Percentiles rank a stretch among this genome's conserved stretches.
Evolutionary conservation across 2,329 filamentous ascomycete species (phyloP).

Genomic region (Fusarium longipes): DNA sequence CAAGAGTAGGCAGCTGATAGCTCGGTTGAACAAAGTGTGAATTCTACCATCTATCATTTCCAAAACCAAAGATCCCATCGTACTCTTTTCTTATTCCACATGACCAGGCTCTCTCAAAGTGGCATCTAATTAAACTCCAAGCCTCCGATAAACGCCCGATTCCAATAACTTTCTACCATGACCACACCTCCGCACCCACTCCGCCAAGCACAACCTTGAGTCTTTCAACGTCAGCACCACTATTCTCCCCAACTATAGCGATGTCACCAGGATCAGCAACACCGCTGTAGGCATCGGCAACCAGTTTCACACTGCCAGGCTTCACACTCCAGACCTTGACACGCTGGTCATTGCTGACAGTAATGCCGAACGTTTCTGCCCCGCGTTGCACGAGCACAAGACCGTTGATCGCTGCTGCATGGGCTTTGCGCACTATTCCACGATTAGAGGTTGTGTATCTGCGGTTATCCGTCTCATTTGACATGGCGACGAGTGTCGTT

Average conservation of each 20-base stretch:
- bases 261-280: slow-evolving; percentile 67
- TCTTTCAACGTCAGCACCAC: not conserved
- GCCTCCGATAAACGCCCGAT: slow-evolving; percentile 5
- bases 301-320: slow-evolving; percentile 51
- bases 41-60: not conserved
- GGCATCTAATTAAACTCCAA: slow-evolving; percentile 8
- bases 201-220: slow-evolving; percentile 40
- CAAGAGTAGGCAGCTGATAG: not conserved
- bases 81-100: not conserved
- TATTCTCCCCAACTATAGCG: slow-evolving; percentile 39
- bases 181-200: slow-evolving; percentile 43
- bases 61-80: not conserved
- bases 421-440: slow-evolving; percentile 61
- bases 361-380: slow-evolving; percentile 52
- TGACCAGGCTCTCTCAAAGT: not conserved
- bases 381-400: slow-evolving; percentile 53
- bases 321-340: slow-evolving; percentile 65
- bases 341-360: slow-evolving; percentile 70
- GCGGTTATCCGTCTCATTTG: slow-evolving; percentile 23
- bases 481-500: slow-evolving; percentile 50
- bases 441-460: slow-evolving; percentile 43
- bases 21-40: not conserved
- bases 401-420: slow-evolving; percentile 78
- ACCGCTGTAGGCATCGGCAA: slow-evolving; percentile 66
- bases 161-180: slow-evolving; percentile 20